Conservation (phyloP, 108 stramenopile genomes). For the Cyclotella atomus region DNA sequence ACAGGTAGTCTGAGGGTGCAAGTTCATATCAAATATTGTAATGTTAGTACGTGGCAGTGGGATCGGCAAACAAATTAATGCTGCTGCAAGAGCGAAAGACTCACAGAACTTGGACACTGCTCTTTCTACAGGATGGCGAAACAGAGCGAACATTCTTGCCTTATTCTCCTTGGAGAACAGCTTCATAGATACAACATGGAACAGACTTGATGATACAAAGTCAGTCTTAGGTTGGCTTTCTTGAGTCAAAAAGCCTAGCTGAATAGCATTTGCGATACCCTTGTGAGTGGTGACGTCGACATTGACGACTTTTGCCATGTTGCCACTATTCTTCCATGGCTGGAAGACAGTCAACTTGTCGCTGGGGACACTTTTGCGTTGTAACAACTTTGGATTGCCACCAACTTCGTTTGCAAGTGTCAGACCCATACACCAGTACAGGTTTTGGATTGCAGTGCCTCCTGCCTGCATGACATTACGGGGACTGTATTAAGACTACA, state of each 20-base stretch:
- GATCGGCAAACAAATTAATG: no score
- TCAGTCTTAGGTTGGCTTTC: constrained; percentile 17
- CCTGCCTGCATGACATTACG: constrained; percentile 15
- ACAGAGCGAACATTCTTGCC: constrained; percentile 41
- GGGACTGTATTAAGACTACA: neutral
- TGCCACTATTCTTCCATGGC: constrained; percentile 31
- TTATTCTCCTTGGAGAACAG: constrained; percentile 35
- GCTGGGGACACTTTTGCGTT: neutral
- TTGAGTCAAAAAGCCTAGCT: constrained; percentile 29
- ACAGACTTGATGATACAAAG: constrained; percentile 32
- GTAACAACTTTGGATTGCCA: constrained; percentile 14
- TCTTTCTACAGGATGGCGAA: constrained; percentile 54
- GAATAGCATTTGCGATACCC: constrained; percentile 45
- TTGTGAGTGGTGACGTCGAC: constrained; percentile 49
- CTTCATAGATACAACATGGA: constrained; percentile 33
- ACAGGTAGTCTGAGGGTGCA: constrained; percentile 7
- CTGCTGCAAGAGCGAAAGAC: no score
- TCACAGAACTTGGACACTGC: constrained; percentile 42
- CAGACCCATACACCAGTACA: constrained; percentile 47
- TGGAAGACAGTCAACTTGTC: constrained; percentile 1
- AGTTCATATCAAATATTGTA: no score
- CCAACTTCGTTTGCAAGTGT: constrained; percentile 41
- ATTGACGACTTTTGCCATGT: constrained; percentile 49
- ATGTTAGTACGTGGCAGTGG: no score
- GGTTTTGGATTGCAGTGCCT: constrained; percentile 30